Conservation (phyloP, 257 asterid genomes). For the Cruciata laevipes region DNA sequence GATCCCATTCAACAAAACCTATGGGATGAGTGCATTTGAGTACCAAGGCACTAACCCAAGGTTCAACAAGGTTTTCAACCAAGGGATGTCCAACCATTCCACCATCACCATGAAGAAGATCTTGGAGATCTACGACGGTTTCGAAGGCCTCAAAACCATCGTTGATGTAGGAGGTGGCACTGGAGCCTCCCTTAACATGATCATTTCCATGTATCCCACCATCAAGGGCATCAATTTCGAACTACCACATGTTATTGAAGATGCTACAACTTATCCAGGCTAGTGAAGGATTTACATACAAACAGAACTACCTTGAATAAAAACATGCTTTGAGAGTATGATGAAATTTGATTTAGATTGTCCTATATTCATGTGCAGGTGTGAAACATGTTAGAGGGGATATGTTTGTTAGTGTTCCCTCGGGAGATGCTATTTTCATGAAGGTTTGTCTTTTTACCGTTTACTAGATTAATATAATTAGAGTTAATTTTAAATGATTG, state of each 20-base stretch:
- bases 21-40: constrained; percentile 77
- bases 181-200: constrained; percentile 66
- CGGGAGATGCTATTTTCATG: constrained; percentile 54
- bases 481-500: too few species aligned
- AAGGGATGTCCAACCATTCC: constrained; percentile 70
- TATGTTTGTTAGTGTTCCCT: constrained; percentile 77
- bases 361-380: constrained; percentile 22
- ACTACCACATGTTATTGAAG: constrained; percentile 66
- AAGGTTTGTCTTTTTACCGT: too few species aligned
- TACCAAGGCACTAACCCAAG: constrained; percentile 70
- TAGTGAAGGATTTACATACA: neutral
- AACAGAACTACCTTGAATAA: too few species aligned
- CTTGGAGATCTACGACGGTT: constrained; percentile 55
- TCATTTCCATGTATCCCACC: constrained; percentile 41
- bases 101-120: constrained; percentile 69
- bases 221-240: constrained; percentile 37
- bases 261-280: constrained; percentile 36
- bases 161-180: constrained; percentile 93
- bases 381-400: constrained; percentile 87
- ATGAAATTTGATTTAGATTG: neutral
- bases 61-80: constrained; percentile 63
- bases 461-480: too few species aligned
- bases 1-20: constrained; percentile 69
- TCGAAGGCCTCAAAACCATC: constrained; percentile 50
- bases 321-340: too few species aligned